Evolutionary conservation across 2,329 filamentous ascomycete genomes (phyloP), one percentile per base, ranked within the genome.

Genomic region (Atkinsonella texensis): DNA sequence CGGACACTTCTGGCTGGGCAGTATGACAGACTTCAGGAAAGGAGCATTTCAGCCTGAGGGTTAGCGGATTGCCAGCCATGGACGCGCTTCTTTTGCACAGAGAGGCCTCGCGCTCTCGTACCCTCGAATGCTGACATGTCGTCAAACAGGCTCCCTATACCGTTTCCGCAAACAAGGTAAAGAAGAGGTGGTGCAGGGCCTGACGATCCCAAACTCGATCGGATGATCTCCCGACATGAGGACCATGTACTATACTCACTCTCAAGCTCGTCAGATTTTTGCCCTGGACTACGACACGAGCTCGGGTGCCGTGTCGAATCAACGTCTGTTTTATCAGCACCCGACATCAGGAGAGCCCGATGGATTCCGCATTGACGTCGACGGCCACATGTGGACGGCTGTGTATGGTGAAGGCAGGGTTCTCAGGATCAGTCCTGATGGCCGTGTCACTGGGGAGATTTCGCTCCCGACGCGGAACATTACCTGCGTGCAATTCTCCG

Each of bases 371-470:
- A 79, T 94, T 61, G 90, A 96, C 63, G 78, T 76, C 43, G 81
- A 94, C 51, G 89, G 89, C n/a, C 84, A 85, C 70, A 75, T 95
- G 61, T 96, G 91, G 90, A 83, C 86, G 55, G 87, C 88, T 8
- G 74, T 93, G n/a, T 93, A 88, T 63, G 89, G 89, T 50, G 86
- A 85, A 55, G 74, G 79, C 53, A 79, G 81, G 54, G 87, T 95
- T 23, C 70, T 95, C 57, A 81, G 85, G 64, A 84, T 95, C 61
- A 80, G 77, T 46, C 79, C 82, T 4, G 67, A 76, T 48, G 89
- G 88, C 2, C 71, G 82, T 60, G 68, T 95, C 32, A 73, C 90
- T 5, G 89, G 87, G 7, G 79, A 89, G 69, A 75, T 96, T 56
- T 75, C 72, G 51, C 71, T 94, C 57, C 89, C 89, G 4, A 94